Evolutionary conservation across 2,329 filamentous ascomycete species (phyloP), one percentile per base, ranked within the genome.

Genomic region (Ustilaginoidea virens): DNA sequence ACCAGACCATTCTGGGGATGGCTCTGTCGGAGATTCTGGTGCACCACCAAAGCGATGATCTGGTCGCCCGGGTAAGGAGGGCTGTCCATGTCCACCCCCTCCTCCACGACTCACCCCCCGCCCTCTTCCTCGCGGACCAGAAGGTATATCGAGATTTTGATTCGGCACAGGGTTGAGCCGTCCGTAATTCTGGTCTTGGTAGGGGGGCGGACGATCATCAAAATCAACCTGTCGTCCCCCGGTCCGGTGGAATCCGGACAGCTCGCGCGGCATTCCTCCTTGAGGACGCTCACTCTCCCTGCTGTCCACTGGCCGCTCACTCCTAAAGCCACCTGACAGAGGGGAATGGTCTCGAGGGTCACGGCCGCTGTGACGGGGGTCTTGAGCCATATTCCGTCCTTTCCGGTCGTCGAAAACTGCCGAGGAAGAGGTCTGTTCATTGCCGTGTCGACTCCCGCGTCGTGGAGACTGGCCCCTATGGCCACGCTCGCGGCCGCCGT

Each of bases 111-210:
- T 44, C 25, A 51, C 49, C 39, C 52, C 59, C 34, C 52, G 55
- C 33, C 58, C 66, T 41, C 59, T 63, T 37, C 58, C 64, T 28
- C 62, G 60, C 11, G 70, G 69, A 2, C 67, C 71, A n/a, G 63
- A 63, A 4, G 69, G 69, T 23, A 65, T 60, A 16, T 55, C 48
- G 47, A 59, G 41, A 18, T 58, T 47, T 15, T 57, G 55, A 27
- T 28, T 32, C n/a, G 30, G 6, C 28, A 64, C 59, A 2, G 63
- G 52, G 36, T 69, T 74, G 27, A 77, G 55, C 2, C 72, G 66
- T 17, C 72, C 72, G 39, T 75, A 75, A 32, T 67, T 71, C 11
- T 67, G 65, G 44, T 77, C 71, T 37, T 71, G 63, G 35, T 67
- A 62, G 31, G 54, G 62, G 31, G 54, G 56, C 13, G 61, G 39